These are phyloP conservation scores for Hamamelis virginiana DNA, from an alignment of 164 flowering plant genomes.

Conservation along the genomic window DNA sequence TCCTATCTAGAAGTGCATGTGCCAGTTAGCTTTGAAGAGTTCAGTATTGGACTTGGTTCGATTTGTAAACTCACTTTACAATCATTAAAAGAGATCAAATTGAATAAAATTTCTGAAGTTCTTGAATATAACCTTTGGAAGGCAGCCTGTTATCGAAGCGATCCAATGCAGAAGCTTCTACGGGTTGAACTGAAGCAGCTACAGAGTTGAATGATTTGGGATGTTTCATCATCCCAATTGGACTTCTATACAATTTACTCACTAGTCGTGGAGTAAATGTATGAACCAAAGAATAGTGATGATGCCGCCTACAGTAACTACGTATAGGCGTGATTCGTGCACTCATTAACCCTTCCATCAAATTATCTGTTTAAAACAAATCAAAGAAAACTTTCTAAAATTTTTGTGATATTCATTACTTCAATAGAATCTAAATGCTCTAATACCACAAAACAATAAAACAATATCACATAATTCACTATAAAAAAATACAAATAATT, in stretches of 20 bases:
- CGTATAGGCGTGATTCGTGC: slow-evolving; percentile 22
- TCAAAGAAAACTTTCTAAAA: background rate
- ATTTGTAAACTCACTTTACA: too few relatives aligned
- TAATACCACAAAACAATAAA: background rate
- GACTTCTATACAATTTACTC: slow-evolving; percentile 13
- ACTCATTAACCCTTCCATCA: slow-evolving; percentile 52
- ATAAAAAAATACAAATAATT: background rate
- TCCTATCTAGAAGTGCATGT: too few relatives aligned
- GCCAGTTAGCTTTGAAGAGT: too few relatives aligned
- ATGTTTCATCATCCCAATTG: slow-evolving; percentile 24
- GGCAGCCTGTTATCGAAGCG: slow-evolving; percentile 43
- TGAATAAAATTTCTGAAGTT: background rate
- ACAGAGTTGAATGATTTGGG: slow-evolving; percentile 26
- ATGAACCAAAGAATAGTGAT: slow-evolving; percentile 10
- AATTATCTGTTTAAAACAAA: slow-evolving; percentile 18
- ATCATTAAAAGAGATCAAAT: background rate
- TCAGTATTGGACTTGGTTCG: too few relatives aligned
- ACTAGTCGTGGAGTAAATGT: slow-evolving; percentile 13
- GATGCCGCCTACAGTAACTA: slow-evolving; percentile 10
- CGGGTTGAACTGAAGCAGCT: slow-evolving; percentile 42
- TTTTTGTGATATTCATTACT: background rate
- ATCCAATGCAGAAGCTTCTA: slow-evolving; percentile 19
- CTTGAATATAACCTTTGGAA: slow-evolving; percentile 38
- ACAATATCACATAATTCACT: background rate
- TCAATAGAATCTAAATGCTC: background rate